Conservation (phyloP, 257 asterid species). For the Cynanchum wilfordii region DNA sequence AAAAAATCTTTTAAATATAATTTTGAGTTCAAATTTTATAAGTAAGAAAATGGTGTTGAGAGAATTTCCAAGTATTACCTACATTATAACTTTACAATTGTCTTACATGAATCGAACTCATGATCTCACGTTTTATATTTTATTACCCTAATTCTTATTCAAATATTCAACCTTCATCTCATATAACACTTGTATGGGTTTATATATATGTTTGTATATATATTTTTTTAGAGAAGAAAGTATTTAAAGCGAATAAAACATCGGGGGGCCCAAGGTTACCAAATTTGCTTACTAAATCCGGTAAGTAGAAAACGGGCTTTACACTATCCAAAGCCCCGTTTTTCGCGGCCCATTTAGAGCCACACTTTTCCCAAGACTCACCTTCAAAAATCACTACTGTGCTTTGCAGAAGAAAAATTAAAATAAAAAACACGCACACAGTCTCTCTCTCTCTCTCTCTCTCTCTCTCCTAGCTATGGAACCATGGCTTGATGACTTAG, state of each 20-base stretch:
- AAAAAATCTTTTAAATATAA: no score
- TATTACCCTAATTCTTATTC: no score
- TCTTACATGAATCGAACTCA: no score
- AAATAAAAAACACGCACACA: background rate
- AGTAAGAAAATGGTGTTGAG: background rate
- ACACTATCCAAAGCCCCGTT: slow-evolving; percentile 7
- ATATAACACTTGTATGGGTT: no score
- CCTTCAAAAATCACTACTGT: background rate
- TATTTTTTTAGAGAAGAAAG: no score
- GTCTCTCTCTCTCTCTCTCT: background rate
- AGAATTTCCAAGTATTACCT: no score
- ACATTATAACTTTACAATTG: no score
- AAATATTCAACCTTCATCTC: no score
- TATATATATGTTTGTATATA: no score
- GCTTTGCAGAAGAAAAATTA: background rate
- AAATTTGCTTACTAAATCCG: slow-evolving; percentile 16
- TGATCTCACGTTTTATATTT: no score
- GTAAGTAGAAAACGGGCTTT: background rate
- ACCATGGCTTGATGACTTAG: slow-evolving; percentile 62
- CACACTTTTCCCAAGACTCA: slow-evolving; percentile 1
- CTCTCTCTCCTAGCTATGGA: slow-evolving; percentile 34
- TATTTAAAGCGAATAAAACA: background rate
- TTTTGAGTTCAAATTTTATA: no score
- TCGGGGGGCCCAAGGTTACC: slow-evolving; percentile 10
- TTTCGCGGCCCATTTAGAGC: slow-evolving; percentile 17